Conservation (phyloP, 805 yeast genomes). For the Nakazawaea holstii region DNA sequence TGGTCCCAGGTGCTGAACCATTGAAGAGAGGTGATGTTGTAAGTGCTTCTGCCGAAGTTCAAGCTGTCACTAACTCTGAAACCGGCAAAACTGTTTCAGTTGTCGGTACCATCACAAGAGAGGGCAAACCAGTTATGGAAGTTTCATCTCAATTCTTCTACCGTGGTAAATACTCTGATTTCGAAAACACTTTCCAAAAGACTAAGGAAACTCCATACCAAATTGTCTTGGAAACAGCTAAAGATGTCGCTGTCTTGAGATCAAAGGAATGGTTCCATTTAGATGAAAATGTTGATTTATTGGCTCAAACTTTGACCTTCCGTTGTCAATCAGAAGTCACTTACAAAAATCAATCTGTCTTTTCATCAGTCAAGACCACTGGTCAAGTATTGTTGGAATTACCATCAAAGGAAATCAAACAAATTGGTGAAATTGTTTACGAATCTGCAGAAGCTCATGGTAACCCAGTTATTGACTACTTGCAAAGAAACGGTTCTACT, state of each 20-base stretch:
- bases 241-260: conserved; percentile 87
- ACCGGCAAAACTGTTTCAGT: conserved; percentile 96
- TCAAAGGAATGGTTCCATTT: conserved; percentile 98
- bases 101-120: conserved; percentile 79
- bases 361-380: conserved; percentile 70
- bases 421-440: conserved; percentile 79
- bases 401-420: conserved; percentile 84
- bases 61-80: conserved; percentile 84
- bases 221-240: conserved; percentile 62
- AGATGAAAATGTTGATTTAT: conserved; percentile 59
- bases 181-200: conserved; percentile 87
- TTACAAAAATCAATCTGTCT: conserved; percentile 72
- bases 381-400: conserved; percentile 87
- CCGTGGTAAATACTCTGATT: conserved; percentile 88
- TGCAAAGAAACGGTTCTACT: conserved; percentile 85
- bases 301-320: conserved; percentile 79
- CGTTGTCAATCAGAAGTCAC: conserved; percentile 81
- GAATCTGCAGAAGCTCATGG: conserved; percentile 92
- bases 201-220: conserved; percentile 83
- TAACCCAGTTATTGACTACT: conserved; percentile 94
- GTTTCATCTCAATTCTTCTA: conserved; percentile 93
- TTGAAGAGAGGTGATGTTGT: conserved; percentile 85
- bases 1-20: conserved; percentile 89
- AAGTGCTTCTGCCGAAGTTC: conserved; percentile 75
- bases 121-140: conserved; percentile 79